Conservation (phyloP, 768 basidiomycete species). For the Suillus tomentosus region DNA sequence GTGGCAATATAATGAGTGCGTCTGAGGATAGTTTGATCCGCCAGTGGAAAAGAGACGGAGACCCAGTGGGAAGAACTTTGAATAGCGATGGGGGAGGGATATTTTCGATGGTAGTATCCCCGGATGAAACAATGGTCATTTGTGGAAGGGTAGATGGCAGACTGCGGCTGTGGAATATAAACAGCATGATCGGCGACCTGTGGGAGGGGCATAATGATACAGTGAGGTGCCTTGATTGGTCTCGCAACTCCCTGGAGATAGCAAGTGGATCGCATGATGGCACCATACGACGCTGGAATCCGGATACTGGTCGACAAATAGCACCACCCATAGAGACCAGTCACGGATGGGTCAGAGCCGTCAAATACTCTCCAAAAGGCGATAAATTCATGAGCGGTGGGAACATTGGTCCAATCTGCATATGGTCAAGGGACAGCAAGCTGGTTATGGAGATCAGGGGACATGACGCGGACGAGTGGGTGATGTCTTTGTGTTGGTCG, state of each 20-base stretch:
- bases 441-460: no score
- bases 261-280: constrained; percentile 4
- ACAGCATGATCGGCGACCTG: no score
- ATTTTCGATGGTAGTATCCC: neutral
- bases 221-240: neutral
- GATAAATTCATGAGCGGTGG: no score
- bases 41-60: neutral
- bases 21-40: neutral
- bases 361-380: no score
- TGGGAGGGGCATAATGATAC: neutral
- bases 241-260: neutral
- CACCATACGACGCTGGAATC: constrained; percentile 18
- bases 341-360: no score
- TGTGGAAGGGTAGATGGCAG: neutral
- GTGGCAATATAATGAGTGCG: neutral
- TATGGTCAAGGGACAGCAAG: no score
- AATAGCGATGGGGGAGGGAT: neutral
- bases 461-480: no score
- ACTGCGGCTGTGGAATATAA: neutral
- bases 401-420: no score
- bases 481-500: no score
- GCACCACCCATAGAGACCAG: neutral
- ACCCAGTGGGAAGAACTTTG: neutral
- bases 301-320: neutral
- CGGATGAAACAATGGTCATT: neutral